Conservation (phyloP, 768 basidiomycete genomes). For the Mycena venus region DNA sequence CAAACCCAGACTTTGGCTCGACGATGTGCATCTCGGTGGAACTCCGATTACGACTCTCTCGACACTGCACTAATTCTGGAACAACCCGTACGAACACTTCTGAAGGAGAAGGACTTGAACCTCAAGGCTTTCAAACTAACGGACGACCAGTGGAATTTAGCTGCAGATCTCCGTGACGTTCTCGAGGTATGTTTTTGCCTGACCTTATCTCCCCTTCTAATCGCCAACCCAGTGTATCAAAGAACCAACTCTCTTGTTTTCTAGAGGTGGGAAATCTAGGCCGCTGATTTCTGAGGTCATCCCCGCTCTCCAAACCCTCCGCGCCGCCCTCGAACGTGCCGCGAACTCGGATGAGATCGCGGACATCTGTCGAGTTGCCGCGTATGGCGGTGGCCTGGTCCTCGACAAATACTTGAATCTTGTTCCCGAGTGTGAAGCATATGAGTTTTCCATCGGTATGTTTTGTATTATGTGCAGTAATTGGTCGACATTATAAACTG, state of each 20-base stretch:
- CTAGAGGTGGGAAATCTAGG: not conserved
- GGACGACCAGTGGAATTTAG: not conserved
- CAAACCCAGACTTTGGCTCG: constrained; percentile 2
- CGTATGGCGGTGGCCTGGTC: constrained; percentile 11
- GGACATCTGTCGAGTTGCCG: constrained; percentile 21
- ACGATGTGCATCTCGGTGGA: constrained; percentile 7
- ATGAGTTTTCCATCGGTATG: constrained; percentile 13
- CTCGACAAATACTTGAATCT: constrained; percentile 1
- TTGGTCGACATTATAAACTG: not conserved
- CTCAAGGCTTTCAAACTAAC: constrained; percentile 12
- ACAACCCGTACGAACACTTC: not conserved
- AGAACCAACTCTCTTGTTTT: constrained; percentile 3
- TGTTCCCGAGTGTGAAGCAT: constrained; percentile 9
- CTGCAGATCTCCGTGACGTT: constrained; percentile 5
- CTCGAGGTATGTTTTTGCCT: not conserved
- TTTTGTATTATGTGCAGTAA: not conserved
- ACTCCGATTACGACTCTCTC: not conserved
- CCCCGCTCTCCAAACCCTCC: constrained; percentile 8
- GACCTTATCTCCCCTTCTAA: not conserved
- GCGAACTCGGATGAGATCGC: not conserved
- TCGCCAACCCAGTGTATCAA: not conserved
- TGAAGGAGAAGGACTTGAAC: constrained; percentile 2
- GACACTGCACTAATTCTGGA: constrained; percentile 3
- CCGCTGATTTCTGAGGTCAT: constrained; percentile 23
- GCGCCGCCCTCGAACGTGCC: not conserved